Evolutionary conservation across 2,329 filamentous ascomycete genomes (phyloP).

Genomic region (Emmonsiellopsis sp.): DNA sequence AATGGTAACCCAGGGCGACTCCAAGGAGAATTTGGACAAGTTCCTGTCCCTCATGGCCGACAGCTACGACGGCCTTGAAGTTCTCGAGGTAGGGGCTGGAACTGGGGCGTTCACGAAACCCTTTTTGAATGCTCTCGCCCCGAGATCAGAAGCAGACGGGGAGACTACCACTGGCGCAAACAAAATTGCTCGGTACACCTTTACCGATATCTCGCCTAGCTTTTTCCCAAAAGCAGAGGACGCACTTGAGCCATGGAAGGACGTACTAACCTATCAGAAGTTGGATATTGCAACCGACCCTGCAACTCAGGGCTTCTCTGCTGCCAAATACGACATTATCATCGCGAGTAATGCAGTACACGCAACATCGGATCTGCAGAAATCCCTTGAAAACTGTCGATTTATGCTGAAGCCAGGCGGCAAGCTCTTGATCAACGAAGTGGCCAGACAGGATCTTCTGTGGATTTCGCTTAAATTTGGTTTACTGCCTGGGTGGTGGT

Average conservation of each 20-base stretch:
- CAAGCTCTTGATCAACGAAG: slow-evolving; percentile 35
- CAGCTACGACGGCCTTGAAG: slow-evolving; percentile 1
- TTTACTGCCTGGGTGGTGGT: slow-evolving; percentile 19
- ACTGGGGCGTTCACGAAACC: slow-evolving; percentile 21
- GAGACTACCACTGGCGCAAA: neutral
- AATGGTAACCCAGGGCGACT: slow-evolving; percentile 16
- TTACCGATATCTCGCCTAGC: slow-evolving; percentile 36
- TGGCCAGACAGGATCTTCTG: slow-evolving; percentile 15
- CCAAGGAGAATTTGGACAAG: slow-evolving; percentile 5
- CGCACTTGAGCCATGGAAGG: slow-evolving; percentile 15
- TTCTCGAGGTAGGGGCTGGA: slow-evolving; percentile 21
- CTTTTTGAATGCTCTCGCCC: slow-evolving; percentile 12
- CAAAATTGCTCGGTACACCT: slow-evolving; percentile 13
- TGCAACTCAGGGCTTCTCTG: slow-evolving; percentile 26
- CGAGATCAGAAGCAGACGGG: neutral
- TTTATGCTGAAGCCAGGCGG: slow-evolving; percentile 36
- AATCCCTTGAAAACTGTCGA: slow-evolving; percentile 24
- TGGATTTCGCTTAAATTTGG: slow-evolving; percentile 11
- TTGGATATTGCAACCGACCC: slow-evolving; percentile 28
- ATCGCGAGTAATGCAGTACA: slow-evolving; percentile 33
- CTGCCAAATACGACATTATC: slow-evolving; percentile 27
- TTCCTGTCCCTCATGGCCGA: slow-evolving; percentile 1
- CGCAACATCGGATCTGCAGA: slow-evolving; percentile 21
- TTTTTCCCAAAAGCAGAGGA: slow-evolving; percentile 33
- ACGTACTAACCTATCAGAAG: slow-evolving; percentile 16